Evolutionary conservation across 148 eudicot genomes (phyloP), one percentile per base, ranked within the genome.

Genomic region (Vaccinium myrtillus): DNA sequence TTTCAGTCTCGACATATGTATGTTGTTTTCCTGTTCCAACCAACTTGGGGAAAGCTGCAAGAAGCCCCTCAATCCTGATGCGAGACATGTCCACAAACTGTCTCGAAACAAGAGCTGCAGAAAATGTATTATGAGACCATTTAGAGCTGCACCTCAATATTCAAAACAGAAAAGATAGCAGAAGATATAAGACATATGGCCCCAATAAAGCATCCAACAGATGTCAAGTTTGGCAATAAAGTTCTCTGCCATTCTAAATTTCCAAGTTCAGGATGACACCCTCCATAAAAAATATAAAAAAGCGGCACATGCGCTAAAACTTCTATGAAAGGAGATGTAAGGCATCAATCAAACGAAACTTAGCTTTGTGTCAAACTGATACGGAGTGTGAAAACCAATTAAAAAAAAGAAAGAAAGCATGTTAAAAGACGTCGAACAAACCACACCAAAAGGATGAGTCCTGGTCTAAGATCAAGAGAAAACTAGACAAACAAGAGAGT

Each of bases 21-120:
- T 97, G 98, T 83, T 97, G 99, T 88, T 97, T 97, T 85, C 99
- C 99, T 36, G 94, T 95, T 87, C 98, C 99, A 63, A 96, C 93
- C 88, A 96, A 88, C 91, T 96, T 96, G 71, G 98, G 97, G 71
- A 96, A 96, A 75, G 99, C 99, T 83, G 98, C 97, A 89, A 96
- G 97, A 67, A 95, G 96, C 77, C 98, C 96, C 88, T 96, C 99
- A 77, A 96, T 90, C 87, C 97, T 87, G 51, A 93, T 93, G 79
- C 99, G 98, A 82, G 95, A 87, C 98, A 96, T 96, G 84, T 95
- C 99, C 80, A 95, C 95, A 87, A 88, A 96, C 81, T 96, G 98
- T 92, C 99, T 93, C 13, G 99, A 93, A 76, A 93, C 94, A 88
- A 96, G 97, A 18, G 94, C 99, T 96, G 98, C 53, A 67, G 56